Conservation (phyloP, 208 protist genomes). For the Balamuthia mandrillaris region DNA sequence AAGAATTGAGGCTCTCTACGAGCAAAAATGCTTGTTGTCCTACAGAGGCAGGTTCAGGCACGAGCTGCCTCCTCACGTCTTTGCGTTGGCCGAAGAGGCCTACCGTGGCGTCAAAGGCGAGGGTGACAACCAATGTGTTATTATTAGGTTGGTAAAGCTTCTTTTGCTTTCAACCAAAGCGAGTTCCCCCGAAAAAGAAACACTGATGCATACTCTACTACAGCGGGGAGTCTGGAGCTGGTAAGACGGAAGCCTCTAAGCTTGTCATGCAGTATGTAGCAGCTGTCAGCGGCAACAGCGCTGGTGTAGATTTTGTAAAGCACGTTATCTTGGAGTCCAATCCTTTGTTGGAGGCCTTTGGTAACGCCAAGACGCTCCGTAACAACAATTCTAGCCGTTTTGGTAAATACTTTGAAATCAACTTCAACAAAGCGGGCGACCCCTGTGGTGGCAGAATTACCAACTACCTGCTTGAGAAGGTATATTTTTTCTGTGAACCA, state of each 20-base stretch:
- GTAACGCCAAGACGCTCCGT: slow-evolving; percentile 62
- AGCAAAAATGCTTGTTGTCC: slow-evolving; percentile 64
- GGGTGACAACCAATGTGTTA: slow-evolving; percentile 83
- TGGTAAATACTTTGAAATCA: slow-evolving; percentile 69
- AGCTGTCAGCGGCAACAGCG: slow-evolving; percentile 77
- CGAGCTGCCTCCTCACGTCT: slow-evolving; percentile 85
- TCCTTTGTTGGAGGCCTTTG: slow-evolving; percentile 36
- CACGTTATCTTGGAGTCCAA: slow-evolving; percentile 80
- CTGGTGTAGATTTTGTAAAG: slow-evolving; percentile 84
- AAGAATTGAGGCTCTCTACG: slow-evolving; percentile 63
- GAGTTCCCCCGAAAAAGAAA: not conserved
- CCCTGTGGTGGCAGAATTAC: slow-evolving; percentile 45
- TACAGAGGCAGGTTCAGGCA: slow-evolving; percentile 65
- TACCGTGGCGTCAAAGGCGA: slow-evolving; percentile 83
- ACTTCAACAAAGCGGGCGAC: slow-evolving; percentile 47
- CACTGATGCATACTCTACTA: not conserved
- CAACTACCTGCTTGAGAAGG: slow-evolving; percentile 50
- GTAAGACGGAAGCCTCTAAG: slow-evolving; percentile 93
- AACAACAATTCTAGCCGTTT: slow-evolving; percentile 77
- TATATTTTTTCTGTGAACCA: not conserved
- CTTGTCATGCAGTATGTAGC: slow-evolving; percentile 91
- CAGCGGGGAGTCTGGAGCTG: slow-evolving; percentile 89
- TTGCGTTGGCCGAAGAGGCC: slow-evolving; percentile 86
- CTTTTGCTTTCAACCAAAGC: not conserved
- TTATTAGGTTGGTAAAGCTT: slow-evolving; percentile 70